phyloP scores from a whole-genome alignment of 2,329 filamentous ascomycete genomes.

The Neonectria magnoliae region DNA sequence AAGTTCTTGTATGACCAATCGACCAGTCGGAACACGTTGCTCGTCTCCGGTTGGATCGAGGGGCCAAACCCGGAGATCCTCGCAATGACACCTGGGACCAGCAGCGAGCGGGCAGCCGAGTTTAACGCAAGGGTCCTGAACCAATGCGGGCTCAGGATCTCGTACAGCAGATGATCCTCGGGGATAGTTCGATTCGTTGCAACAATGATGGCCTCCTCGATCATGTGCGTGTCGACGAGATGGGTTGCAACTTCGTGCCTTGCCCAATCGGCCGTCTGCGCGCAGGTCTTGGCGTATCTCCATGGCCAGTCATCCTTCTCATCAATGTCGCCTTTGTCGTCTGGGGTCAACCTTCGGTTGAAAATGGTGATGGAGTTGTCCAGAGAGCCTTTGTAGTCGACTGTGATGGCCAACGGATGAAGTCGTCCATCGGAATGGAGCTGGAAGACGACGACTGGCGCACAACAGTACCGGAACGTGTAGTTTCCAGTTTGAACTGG shows the following conservation, averaged over 20 bases:
- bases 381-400: conserved; percentile 27
- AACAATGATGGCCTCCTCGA: conserved; percentile 33
- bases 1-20: conserved; percentile 30
- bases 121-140: conserved; percentile 30
- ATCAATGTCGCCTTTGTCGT: conserved; percentile 10
- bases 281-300: conserved; percentile 33
- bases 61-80: conserved; percentile 24
- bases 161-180: conserved; percentile 24
- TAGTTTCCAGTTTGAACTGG: neutral
- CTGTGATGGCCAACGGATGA: conserved; percentile 28
- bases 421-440: conserved; percentile 27
- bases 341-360: conserved; percentile 23
- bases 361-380: conserved; percentile 28
- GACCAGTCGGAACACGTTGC: conserved; percentile 3
- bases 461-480: conserved; percentile 21
- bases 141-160: conserved; percentile 30
- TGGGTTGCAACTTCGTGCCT: conserved; percentile 29
- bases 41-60: neutral
- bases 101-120: conserved; percentile 7
- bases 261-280: conserved; percentile 31
- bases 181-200: conserved; percentile 28
- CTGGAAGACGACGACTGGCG: conserved; percentile 28
- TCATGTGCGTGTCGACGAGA: conserved; percentile 32
- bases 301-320: conserved; percentile 33
- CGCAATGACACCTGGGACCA: conserved; percentile 23